These are phyloP conservation scores for Blastobotrys ciferrii DNA, from an alignment of 1,139 yeast species.

Conservation along the genomic window DNA sequence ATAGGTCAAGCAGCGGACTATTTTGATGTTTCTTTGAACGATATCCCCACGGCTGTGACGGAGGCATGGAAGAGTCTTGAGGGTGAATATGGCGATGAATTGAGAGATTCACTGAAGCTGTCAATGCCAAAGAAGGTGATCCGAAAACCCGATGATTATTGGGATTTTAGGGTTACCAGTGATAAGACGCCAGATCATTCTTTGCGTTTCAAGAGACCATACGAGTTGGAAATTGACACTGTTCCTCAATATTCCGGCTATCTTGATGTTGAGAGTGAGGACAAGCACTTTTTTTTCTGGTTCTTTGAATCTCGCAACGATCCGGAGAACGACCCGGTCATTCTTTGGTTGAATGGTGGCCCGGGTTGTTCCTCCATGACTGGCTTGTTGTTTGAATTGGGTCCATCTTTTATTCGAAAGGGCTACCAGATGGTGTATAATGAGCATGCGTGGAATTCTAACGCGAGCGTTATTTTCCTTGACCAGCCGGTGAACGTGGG, in stretches of 20 bases:
- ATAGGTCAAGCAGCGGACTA: constrained; percentile 18
- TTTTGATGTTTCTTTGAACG: constrained; percentile 13
- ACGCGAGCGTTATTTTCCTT: constrained; percentile 65
- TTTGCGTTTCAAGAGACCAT: constrained; percentile 12
- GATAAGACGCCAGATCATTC: constrained; percentile 7
- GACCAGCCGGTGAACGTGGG: constrained; percentile 81
- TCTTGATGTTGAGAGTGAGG: constrained; percentile 72
- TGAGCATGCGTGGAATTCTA: constrained; percentile 67
- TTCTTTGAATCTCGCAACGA: constrained; percentile 68
- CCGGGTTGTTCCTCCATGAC: constrained; percentile 72
- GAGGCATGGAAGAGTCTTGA: constrained; percentile 17
- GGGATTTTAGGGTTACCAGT: constrained; percentile 19
- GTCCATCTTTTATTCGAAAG: constrained; percentile 57
- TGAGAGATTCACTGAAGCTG: constrained; percentile 13
- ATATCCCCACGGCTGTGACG: constrained; percentile 7
- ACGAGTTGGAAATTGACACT: constrained; percentile 29
- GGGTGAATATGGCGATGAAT: constrained; percentile 16
- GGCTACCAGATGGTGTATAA: constrained; percentile 43
- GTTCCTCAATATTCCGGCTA: constrained; percentile 62
- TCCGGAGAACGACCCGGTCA: constrained; percentile 57
- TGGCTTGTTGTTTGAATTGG: constrained; percentile 65
- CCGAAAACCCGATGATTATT: constrained; percentile 13
- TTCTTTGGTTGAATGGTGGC: constrained; percentile 71
- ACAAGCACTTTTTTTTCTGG: constrained; percentile 80
- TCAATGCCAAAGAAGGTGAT: constrained; percentile 13